Evolutionary conservation across 768 basidiomycete species (phyloP).

Genomic region (Hygrocybe punicea): DNA sequence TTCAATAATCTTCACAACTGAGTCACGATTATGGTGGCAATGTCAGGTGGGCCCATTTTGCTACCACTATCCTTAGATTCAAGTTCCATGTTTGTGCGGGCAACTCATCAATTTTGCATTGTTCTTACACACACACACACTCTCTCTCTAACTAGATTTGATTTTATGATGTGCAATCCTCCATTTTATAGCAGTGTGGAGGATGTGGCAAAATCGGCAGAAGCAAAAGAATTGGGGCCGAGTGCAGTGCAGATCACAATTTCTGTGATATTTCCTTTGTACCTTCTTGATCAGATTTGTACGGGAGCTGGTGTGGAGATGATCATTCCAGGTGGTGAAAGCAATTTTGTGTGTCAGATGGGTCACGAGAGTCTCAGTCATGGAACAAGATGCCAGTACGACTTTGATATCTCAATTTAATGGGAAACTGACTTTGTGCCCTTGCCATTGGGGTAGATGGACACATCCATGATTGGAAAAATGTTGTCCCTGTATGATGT

Average conservation of each 20-base stretch:
- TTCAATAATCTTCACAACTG: conserved; percentile 52
- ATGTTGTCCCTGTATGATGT: conserved; percentile 66
- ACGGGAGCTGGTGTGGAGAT: too few species aligned
- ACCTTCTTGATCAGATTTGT: too few species aligned
- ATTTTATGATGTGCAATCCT: conserved; percentile 94
- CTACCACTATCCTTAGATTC: conserved; percentile 32
- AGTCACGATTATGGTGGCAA: conserved; percentile 46
- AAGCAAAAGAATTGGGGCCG: too few species aligned
- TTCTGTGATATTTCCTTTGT: too few species aligned
- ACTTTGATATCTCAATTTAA: conserved; percentile 10
- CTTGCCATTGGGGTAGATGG: conserved; percentile 56
- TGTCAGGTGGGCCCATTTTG: conserved; percentile 44
- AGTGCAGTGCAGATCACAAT: too few species aligned
- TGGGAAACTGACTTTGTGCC: not conserved
- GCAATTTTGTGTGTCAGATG: conserved; percentile 71
- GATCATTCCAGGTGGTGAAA: too few species aligned
- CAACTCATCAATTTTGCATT: not conserved
- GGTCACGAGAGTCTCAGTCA: conserved; percentile 63
- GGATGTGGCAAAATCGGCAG: conserved; percentile 60
- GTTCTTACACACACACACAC: too few species aligned
- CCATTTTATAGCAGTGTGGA: conserved; percentile 82
- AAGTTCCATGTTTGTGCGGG: conserved; percentile 15
- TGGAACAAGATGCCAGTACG: conserved; percentile 54
- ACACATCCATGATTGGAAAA: conserved; percentile 90
- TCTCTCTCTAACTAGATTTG: conserved; percentile 43